These are phyloP conservation scores for Nakaseomyces glabratus DNA, from an alignment of 1,139 yeast genomes.

Conservation along the genomic window DNA sequence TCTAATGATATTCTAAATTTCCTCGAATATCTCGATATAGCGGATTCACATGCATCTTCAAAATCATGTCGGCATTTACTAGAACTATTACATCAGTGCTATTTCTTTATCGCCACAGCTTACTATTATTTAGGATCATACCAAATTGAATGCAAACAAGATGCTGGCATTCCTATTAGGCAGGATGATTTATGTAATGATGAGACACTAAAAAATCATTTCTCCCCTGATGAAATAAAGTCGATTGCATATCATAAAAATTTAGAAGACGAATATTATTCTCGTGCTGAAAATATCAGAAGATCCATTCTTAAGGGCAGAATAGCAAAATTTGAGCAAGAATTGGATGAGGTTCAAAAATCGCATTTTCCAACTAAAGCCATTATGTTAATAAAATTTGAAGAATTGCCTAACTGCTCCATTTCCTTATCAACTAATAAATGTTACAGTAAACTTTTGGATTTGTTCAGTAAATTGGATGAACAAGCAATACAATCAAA, in stretches of 20 bases:
- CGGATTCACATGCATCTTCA: too few species aligned
- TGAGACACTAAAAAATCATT: constrained; percentile 12
- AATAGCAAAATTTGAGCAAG: constrained; percentile 21
- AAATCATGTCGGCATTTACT: too few species aligned
- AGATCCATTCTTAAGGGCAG: constrained; percentile 33
- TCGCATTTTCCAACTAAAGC: constrained; percentile 14
- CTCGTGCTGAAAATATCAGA: constrained; percentile 55
- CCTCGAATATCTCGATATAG: too few species aligned
- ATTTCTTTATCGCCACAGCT: constrained; percentile 73
- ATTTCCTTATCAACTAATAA: constrained; percentile 5
- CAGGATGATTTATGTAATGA: constrained; percentile 2
- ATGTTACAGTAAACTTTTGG: not conserved
- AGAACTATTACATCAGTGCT: constrained; percentile 63
- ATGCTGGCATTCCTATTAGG: constrained; percentile 16
- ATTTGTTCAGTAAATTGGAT: constrained; percentile 35
- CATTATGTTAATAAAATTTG: constrained; percentile 17
- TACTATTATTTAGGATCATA: constrained; percentile 39
- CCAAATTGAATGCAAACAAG: constrained; percentile 24
- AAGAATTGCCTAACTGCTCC: constrained; percentile 16
- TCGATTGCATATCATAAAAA: constrained; percentile 26
- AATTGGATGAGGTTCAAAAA: constrained; percentile 17
- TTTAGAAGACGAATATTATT: constrained; percentile 44
- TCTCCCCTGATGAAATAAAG: constrained; percentile 15
- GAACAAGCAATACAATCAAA: constrained; percentile 50
- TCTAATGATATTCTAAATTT: too few species aligned